phyloP scores from a whole-genome alignment of 768 basidiomycete genomes.

The Suillus americanus region DNA sequence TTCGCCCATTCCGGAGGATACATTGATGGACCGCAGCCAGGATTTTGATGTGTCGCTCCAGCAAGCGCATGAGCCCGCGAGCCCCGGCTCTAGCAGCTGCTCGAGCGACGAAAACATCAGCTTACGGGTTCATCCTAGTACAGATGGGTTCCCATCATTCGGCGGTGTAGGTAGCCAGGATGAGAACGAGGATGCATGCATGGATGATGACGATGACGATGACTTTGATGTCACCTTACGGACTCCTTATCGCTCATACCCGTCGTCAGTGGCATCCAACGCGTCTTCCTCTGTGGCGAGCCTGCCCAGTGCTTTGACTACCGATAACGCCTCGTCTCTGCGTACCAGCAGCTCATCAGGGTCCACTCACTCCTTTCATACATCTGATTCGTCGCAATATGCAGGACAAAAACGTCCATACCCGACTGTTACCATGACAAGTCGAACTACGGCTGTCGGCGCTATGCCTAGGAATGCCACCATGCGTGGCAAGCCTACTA shows the following conservation, averaged over 20 bases:
- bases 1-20: constrained; percentile 39
- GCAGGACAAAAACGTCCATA: constrained; percentile 44
- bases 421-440: constrained; percentile 10
- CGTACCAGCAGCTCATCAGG: constrained; percentile 42
- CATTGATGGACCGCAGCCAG: constrained; percentile 33
- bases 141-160: constrained; percentile 11
- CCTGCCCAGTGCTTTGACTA: constrained; percentile 33
- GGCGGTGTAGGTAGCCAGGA: constrained; percentile 26
- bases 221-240: constrained; percentile 67
- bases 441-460: not conserved
- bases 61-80: constrained; percentile 57
- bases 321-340: constrained; percentile 37
- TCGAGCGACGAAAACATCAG: constrained; percentile 54
- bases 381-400: constrained; percentile 33
- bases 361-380: constrained; percentile 34
- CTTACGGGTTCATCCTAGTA: constrained; percentile 39
- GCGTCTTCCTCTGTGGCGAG: constrained; percentile 27
- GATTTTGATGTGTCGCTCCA: constrained; percentile 74
- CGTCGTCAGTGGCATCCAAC: constrained; percentile 18
- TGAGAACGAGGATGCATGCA: constrained; percentile 20
- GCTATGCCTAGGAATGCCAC: constrained; percentile 25
- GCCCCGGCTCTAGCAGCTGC: constrained; percentile 58
- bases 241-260: constrained; percentile 49
- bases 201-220: constrained; percentile 46
- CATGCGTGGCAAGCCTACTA: constrained; percentile 22